phyloP scores from a whole-genome alignment of 768 basidiomycete species.

The Neoboletus subvelutipes region DNA sequence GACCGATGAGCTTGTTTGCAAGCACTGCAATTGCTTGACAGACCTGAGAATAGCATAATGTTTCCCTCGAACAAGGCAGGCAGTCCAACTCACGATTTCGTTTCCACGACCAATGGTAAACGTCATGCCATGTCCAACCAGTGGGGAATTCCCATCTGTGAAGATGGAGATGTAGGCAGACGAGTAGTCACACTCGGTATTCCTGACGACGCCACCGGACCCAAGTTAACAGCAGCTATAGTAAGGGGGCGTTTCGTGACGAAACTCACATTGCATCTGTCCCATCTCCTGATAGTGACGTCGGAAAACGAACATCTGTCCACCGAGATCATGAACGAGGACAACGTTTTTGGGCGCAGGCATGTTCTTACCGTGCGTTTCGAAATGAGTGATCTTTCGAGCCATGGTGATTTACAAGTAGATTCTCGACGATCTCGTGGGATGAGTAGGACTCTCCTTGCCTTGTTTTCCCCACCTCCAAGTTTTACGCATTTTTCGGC shows the following conservation, averaged over 20 bases:
- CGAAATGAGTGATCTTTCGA: slow-evolving; percentile 52
- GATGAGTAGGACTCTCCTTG: neutral
- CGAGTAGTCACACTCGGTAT: slow-evolving; percentile 94
- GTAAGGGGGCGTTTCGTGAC: neutral
- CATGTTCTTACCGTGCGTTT: slow-evolving; percentile 52
- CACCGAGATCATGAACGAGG: neutral
- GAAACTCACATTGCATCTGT: slow-evolving; percentile 82
- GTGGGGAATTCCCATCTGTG: slow-evolving; percentile 60
- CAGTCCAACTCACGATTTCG: slow-evolving; percentile 63
- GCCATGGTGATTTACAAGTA: slow-evolving; percentile 17
- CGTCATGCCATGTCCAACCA: slow-evolving; percentile 91
- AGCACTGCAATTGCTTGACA: slow-evolving; percentile 80
- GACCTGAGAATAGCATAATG: slow-evolving; percentile 46
- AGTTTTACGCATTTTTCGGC: neutral
- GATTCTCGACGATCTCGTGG: neutral
- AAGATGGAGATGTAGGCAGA: slow-evolving; percentile 84
- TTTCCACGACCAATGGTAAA: slow-evolving; percentile 95
- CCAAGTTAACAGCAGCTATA: neutral
- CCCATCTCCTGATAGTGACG: slow-evolving; percentile 87
- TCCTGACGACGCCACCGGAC: slow-evolving; percentile 48
- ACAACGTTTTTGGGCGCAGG: neutral
- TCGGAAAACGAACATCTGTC: slow-evolving; percentile 88
- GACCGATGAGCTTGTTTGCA: slow-evolving; percentile 79
- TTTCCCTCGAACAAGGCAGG: neutral
- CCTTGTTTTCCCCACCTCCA: neutral